Percentiles rank a stretch among this genome's conserved stretches.
These are phyloP conservation scores for Pseudogymnoascus sp. DNA, from an alignment of 2,329 filamentous ascomycete species.

Conservation along the genomic window DNA sequence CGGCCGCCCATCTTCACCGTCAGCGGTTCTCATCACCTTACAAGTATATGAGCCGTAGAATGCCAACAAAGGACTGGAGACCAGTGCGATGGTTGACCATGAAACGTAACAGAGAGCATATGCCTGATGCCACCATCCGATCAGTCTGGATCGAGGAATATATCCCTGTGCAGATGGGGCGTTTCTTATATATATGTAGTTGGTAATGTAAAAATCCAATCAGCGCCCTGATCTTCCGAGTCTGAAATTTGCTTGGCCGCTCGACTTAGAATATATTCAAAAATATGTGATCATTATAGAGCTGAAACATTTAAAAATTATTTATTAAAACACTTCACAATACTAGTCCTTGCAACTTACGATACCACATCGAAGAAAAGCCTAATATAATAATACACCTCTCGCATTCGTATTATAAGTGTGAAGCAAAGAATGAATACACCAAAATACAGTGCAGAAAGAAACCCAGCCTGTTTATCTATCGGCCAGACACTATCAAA, in stretches of 20 bases:
- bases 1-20: neutral
- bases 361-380: neutral
- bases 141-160: neutral
- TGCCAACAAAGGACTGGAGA: neutral
- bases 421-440: neutral
- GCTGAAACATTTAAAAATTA: too few relatives aligned
- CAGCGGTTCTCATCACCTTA: neutral
- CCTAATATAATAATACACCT: neutral
- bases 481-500: neutral
- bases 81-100: too few relatives aligned
- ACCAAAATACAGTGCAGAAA: neutral
- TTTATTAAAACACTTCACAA: too few relatives aligned
- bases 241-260: too few relatives aligned
- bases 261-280: too few relatives aligned
- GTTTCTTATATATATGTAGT: neutral
- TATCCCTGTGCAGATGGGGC: neutral
- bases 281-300: too few relatives aligned
- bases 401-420: neutral
- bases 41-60: neutral
- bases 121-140: neutral
- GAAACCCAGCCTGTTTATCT: neutral
- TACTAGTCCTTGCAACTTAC: neutral
- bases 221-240: too few relatives aligned
- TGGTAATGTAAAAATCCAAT: neutral
- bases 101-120: neutral